These are phyloP conservation scores for Parmelia sp. DNA, from an alignment of 495 filamentous ascomycete genomes.

Conservation along the genomic window DNA sequence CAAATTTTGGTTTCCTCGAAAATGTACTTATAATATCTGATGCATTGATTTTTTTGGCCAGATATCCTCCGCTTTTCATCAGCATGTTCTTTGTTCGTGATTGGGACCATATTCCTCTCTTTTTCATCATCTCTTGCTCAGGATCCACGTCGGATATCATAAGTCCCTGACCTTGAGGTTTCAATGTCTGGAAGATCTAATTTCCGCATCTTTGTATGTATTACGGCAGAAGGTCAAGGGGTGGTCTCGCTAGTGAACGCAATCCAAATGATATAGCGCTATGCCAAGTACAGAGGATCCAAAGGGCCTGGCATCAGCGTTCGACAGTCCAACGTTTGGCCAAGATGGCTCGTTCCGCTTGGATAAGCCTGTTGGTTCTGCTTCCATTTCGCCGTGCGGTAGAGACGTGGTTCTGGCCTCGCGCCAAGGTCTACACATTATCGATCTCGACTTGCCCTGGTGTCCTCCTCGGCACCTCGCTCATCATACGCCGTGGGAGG, in stretches of 20 bases:
- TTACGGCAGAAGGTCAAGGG: not conserved
- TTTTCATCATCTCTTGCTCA: not conserved
- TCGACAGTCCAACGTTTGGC: slow-evolving; percentile 81
- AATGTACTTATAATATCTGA: no score
- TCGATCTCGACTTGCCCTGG: slow-evolving; percentile 88
- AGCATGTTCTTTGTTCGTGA: not conserved
- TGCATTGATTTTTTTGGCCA: not conserved
- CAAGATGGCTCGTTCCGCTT: slow-evolving; percentile 78
- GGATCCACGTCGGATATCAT: not conserved
- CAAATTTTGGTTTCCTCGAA: not conserved
- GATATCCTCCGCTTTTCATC: not conserved
- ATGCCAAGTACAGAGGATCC: slow-evolving; percentile 28
- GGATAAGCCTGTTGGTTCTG: slow-evolving; percentile 66
- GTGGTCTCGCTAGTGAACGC: not conserved
- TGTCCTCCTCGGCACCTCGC: slow-evolving; percentile 80
- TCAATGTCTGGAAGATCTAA: not conserved
- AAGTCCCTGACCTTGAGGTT: not conserved
- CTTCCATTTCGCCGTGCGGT: slow-evolving; percentile 87
- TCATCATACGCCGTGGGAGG: slow-evolving; percentile 86
- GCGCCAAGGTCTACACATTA: slow-evolving; percentile 79
- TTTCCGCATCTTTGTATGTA: not conserved
- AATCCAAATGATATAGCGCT: not conserved
- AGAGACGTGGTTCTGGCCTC: slow-evolving; percentile 90
- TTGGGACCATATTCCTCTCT: not conserved
- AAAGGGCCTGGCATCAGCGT: slow-evolving; percentile 48